Evolutionary conservation across 2,329 filamentous ascomycete species (phyloP).

Genomic region (Ambrosiella beaveri): DNA sequence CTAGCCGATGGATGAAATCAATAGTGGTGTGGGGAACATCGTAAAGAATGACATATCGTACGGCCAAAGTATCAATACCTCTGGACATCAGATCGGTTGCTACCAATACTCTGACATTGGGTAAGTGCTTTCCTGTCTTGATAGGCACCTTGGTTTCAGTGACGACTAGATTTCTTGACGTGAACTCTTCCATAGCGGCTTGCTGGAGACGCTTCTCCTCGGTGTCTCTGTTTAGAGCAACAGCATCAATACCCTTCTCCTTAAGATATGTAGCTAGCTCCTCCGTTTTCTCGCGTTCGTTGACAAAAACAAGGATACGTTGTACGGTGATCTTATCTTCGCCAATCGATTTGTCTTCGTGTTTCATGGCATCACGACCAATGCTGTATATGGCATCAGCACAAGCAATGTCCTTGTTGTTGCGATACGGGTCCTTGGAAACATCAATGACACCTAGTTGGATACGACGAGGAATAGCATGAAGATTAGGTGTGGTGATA

Average conservation of each 20-base stretch:
- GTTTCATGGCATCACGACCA: slow-evolving; percentile 50
- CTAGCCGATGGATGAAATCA: slow-evolving; percentile 93
- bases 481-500: slow-evolving; percentile 85
- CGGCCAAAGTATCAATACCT: slow-evolving; percentile 84
- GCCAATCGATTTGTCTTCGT: slow-evolving; percentile 31
- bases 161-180: slow-evolving; percentile 28
- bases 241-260: slow-evolving; percentile 74
- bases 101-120: slow-evolving; percentile 78
- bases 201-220: slow-evolving; percentile 52
- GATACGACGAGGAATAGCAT: slow-evolving; percentile 86
- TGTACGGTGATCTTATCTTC: slow-evolving; percentile 42
- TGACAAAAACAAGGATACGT: slow-evolving; percentile 88
- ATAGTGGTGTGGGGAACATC: slow-evolving; percentile 97
- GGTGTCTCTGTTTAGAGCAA: slow-evolving; percentile 72
- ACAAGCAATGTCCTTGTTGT: slow-evolving; percentile 84
- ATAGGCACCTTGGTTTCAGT: slow-evolving; percentile 21
- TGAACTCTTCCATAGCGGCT: slow-evolving; percentile 64
- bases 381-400: slow-evolving; percentile 92
- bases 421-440: slow-evolving; percentile 77
- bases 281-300: slow-evolving; percentile 78
- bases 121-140: slow-evolving; percentile 33
- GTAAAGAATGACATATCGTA: slow-evolving; percentile 82
- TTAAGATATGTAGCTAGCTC: slow-evolving; percentile 64
- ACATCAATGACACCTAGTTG: slow-evolving; percentile 88
- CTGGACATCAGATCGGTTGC: slow-evolving; percentile 84